Base-by-base conservation (phyloP, 352 stramenopile genomes). In the Thraustochytrium sp. region DNA sequence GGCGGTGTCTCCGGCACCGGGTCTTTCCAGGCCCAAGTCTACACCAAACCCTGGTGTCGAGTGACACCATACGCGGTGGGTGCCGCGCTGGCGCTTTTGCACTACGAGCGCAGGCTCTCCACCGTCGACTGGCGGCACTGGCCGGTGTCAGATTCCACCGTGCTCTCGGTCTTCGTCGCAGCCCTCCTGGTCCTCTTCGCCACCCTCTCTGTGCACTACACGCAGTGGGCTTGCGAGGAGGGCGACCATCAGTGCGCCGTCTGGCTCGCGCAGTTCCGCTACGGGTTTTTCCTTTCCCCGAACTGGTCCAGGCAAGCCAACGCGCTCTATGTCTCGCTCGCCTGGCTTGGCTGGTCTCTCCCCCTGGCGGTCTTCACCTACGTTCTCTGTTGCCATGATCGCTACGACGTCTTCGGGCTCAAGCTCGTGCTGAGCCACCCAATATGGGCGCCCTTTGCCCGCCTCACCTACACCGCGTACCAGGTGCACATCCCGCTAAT, bases 401-500 rank as follows among this genome's bases (percentile, higher is more conserved):
- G 68, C 36, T 84, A 87, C 36, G 86, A 85, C 23, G 3, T 88
- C 1, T 53, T 89, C 40, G 51, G 61, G 13, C 40, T 84, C 37
- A 73, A 85, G 16, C 51, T 59, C 26, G 2, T 89, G 26, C 78
- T 89, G 13, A 55, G 44, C 0, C 64, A 76, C 23, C 84, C 77
- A n/a, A 44, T 76, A 5, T 89, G 55, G 53, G 56, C 63, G n/a
- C 85, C 84, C 29, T 63, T 87, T n/a, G 77, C 83, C 26, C 26
- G 77, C 36, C 76, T 89, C 26, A 88, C 72, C 11, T 89, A 86
- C 82, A 85, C 44, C 53, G 82, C 82, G 9, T 89, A 89, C 80
- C 53, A 89, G 42, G 44, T 86, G 9, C 86, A 89, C 78, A 36
- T 84, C 2, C 18, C 42, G 21, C 23, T 89, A 37, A 53, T 89